These are phyloP conservation scores for Salix arbutifolia DNA, from an alignment of 345 rosid genomes.

Conservation along the genomic window DNA sequence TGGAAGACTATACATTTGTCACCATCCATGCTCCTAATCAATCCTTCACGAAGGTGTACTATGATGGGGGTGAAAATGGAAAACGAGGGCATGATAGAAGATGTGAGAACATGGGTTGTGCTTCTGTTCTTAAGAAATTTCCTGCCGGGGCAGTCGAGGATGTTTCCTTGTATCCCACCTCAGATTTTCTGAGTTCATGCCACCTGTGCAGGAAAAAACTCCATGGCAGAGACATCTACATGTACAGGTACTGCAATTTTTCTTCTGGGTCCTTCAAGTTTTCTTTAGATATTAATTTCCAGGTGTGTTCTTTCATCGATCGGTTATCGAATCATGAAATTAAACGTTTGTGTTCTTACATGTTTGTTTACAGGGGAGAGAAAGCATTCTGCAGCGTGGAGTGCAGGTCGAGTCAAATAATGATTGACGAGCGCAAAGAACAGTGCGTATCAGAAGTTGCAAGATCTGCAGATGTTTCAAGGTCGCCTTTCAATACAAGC, in stretches of 20 bases:
- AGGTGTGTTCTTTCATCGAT: neutral
- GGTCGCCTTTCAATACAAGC: slow-evolving; percentile 42
- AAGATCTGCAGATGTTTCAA: slow-evolving; percentile 35
- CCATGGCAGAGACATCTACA: slow-evolving; percentile 66
- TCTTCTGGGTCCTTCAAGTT: neutral
- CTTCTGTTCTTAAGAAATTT: slow-evolving; percentile 12
- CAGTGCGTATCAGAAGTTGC: slow-evolving; percentile 51
- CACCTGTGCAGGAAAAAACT: slow-evolving; percentile 65
- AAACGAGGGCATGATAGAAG: neutral
- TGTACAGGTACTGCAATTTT: slow-evolving; percentile 60
- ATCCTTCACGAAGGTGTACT: slow-evolving; percentile 53
- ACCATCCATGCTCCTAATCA: slow-evolving; percentile 47
- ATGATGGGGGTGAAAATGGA: slow-evolving; percentile 26
- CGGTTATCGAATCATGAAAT: neutral
- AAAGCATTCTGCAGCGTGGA: slow-evolving; percentile 77
- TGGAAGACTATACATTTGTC: slow-evolving; percentile 63
- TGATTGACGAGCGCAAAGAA: slow-evolving; percentile 57
- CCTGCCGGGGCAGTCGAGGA: slow-evolving; percentile 23
- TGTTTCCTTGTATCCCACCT: slow-evolving; percentile 34
- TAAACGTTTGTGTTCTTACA: neutral
- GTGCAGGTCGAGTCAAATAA: slow-evolving; percentile 66
- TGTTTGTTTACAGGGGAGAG: slow-evolving; percentile 57
- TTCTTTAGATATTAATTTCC: neutral
- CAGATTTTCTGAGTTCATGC: slow-evolving; percentile 61
- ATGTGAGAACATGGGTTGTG: neutral